Conservation (phyloP, 805 yeast genomes). For the Maudiozyma serrabonitensis region DNA sequence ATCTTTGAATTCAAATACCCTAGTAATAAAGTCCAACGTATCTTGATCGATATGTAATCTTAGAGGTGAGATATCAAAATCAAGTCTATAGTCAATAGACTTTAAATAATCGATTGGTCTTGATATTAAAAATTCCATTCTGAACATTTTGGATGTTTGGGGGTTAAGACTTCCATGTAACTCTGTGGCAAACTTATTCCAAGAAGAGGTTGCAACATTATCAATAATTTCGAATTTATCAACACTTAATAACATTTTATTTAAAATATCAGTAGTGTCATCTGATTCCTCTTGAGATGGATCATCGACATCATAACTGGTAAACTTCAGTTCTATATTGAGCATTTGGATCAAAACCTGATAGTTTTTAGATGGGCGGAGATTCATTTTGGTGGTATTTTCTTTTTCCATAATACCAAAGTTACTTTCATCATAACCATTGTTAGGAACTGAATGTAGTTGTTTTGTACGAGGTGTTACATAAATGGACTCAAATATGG, state of each 20-base stretch:
- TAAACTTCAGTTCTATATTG: constrained; percentile 41
- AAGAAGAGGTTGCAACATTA: constrained; percentile 76
- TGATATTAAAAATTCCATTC: constrained; percentile 43
- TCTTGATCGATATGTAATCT: constrained; percentile 88
- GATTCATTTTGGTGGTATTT: constrained; percentile 33
- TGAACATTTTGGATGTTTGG: constrained; percentile 50
- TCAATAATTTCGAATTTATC: constrained; percentile 57
- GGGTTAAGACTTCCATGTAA: constrained; percentile 59
- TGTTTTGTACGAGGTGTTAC: constrained; percentile 46
- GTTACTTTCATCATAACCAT: constrained; percentile 39
- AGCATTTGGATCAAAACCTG: constrained; percentile 49
- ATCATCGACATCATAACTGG: constrained; percentile 38
- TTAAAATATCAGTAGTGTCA: constrained; percentile 37
- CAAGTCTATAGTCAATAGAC: constrained; percentile 57
- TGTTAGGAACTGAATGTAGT: constrained; percentile 38
- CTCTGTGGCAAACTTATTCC: constrained; percentile 75
- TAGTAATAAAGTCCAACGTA: constrained; percentile 69
- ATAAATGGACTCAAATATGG: constrained; percentile 62
- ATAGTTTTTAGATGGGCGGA: constrained; percentile 56
- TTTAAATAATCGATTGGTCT: constrained; percentile 55
- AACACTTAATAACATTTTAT: constrained; percentile 39
- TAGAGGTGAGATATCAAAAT: constrained; percentile 53
- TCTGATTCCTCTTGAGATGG: constrained; percentile 29
- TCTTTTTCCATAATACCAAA: constrained; percentile 32
- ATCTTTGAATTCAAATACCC: constrained; percentile 79